Base-by-base conservation (phyloP, 257 asterid genomes). In the Oldenlandia corymbosa region DNA sequence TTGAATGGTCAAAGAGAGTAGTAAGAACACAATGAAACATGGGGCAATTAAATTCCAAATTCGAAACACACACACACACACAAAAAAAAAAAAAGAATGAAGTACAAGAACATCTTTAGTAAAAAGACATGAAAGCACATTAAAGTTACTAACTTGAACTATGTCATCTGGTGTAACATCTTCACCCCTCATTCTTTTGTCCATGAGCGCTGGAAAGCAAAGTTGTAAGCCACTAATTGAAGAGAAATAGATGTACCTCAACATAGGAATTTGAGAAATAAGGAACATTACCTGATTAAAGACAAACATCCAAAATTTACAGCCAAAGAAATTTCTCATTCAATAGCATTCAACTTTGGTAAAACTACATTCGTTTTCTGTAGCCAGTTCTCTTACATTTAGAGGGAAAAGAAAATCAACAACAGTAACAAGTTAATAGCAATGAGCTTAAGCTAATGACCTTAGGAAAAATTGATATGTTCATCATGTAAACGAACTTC, bases 151-250 rank as follows among this genome's bases (percentile, higher is more conserved):
- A 53, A 90, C 97, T 85, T 88, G 93, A 78, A 89, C 79, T 46
- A 89, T 79, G 72, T 88, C 95, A 69, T 83, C 83, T 10, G 71
- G 68, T 61, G 89, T 83, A 72, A 87, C 74, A 74, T 92, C 99
- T 82, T 79, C 71, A 68, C 98, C 97, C 54, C 73, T 69, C 87
- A 87, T 74, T 80, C 88, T 88, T 57, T 86, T 83, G 85, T 89
- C 97, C 91, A 84, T 78, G 75, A 92, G 83, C 72, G 75, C 99
- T 92, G 90, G 77, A 81, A 60, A 77, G 71, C 59, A 76, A 79
- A 69, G 62, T 78, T 52, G 65, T 68, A 50, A 83, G 70, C 50
- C 70, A 71, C 52, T 32, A 78, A 64, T 69, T 46, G 67, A 70
- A 64, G 69, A 65, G 56, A 67, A 75, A 68, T 31, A 65, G 67